Percentiles rank a stretch among this genome's conserved stretches.
phyloP scores from a whole-genome alignment of 1,139 yeast species.

The Insectozyma bohioensis region DNA sequence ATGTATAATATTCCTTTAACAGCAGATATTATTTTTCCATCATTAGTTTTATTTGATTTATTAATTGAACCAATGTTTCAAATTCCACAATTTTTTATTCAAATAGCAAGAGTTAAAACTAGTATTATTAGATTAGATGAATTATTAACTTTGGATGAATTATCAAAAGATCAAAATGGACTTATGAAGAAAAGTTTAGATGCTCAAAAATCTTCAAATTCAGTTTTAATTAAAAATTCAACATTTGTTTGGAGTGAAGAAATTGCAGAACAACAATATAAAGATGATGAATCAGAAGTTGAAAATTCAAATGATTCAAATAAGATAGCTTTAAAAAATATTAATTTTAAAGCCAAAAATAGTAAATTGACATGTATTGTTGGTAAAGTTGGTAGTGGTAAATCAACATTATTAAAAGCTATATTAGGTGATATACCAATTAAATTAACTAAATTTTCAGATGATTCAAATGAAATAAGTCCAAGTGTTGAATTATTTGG shows the following conservation, averaged over 20 bases:
- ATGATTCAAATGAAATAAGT: slow-evolving; percentile 1
- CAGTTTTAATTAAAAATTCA: slow-evolving; percentile 17
- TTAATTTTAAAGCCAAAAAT: slow-evolving; percentile 51
- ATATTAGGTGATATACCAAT: slow-evolving; percentile 53
- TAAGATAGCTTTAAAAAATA: slow-evolving; percentile 46
- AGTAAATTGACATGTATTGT: slow-evolving; percentile 68
- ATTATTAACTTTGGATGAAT: slow-evolving; percentile 34
- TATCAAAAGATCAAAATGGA: slow-evolving; percentile 53
- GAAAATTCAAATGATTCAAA: slow-evolving; percentile 13
- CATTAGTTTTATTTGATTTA: slow-evolving; percentile 35
- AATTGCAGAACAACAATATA: slow-evolving; percentile 9
- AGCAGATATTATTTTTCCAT: slow-evolving; percentile 41
- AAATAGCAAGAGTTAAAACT: slow-evolving; percentile 30
- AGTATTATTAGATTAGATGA: slow-evolving; percentile 33
- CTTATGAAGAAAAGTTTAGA: slow-evolving; percentile 64
- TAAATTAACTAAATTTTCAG: slow-evolving; percentile 6
- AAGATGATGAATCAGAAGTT: slow-evolving; percentile 23
- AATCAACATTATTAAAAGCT: slow-evolving; percentile 45
- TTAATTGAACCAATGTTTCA: slow-evolving; percentile 34
- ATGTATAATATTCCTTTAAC: slow-evolving; percentile 27
- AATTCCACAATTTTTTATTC: slow-evolving; percentile 31
- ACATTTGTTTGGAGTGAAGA: slow-evolving; percentile 20
- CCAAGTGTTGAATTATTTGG: slow-evolving; percentile 34
- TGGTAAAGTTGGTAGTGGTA: slow-evolving; percentile 66
- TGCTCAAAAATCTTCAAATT: slow-evolving; percentile 13